A percentile compares a stretch with the other conserved stretches of the same genome.
These are phyloP conservation scores for Fusarium concolor DNA, from an alignment of 2,329 filamentous ascomycete genomes.

Conservation along the genomic window DNA sequence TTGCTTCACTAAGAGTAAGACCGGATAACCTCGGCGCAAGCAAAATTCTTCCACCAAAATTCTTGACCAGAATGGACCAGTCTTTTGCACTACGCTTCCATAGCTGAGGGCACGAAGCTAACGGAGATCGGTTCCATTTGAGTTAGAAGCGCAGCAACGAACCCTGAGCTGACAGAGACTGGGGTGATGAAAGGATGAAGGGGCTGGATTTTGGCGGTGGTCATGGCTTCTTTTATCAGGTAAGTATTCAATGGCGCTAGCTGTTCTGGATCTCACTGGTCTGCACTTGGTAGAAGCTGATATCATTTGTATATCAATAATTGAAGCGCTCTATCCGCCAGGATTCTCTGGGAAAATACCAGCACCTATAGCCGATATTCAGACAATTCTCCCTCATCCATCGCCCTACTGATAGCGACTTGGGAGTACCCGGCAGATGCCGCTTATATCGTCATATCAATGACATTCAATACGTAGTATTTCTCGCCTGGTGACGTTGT, in stretches of 20 bases:
- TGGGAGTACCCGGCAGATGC: neutral
- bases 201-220: neutral
- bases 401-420: neutral
- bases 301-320: neutral
- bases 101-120: conserved; percentile 17
- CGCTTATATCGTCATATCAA: neutral
- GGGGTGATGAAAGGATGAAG: conserved; percentile 3
- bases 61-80: neutral
- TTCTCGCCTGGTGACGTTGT: conserved; percentile 6
- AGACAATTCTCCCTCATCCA: neutral
- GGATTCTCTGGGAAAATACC: neutral
- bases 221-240: conserved; percentile 13
- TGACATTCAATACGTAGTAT: neutral
- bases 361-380: neutral
- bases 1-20: conserved; percentile 17
- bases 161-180: conserved; percentile 8
- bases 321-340: conserved; percentile 23
- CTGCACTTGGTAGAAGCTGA: neutral
- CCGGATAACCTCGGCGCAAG: conserved; percentile 30
- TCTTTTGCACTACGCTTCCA: neutral
- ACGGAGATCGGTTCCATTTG: conserved; percentile 21
- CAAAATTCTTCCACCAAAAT: too few species aligned
- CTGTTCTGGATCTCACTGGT: too few species aligned
- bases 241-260: neutral
- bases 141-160: conserved; percentile 7